Conservation (phyloP, 495 filamentous ascomycete species). For the Penicillium ucsense region DNA sequence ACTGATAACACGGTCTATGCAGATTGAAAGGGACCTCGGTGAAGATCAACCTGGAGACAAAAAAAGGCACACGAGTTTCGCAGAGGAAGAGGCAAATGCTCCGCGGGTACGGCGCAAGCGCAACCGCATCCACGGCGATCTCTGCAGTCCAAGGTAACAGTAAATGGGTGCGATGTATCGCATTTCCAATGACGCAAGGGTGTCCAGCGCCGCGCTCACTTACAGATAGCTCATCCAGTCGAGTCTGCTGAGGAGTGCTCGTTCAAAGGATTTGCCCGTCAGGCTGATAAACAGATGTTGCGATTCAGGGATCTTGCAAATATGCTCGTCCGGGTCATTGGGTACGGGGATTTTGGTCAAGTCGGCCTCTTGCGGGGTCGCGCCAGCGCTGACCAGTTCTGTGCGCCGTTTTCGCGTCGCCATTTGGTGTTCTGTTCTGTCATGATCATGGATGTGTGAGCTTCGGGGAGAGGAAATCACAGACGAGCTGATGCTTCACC, state of each 20-base stretch:
- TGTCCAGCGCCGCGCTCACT: background rate
- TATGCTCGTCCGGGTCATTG: slow-evolving; percentile 33
- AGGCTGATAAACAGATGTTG: slow-evolving; percentile 54
- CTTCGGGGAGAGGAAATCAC: too few relatives aligned
- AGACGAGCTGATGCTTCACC: too few relatives aligned
- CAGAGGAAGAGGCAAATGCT: too few relatives aligned
- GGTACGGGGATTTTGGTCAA: slow-evolving; percentile 22
- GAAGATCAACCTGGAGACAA: too few relatives aligned
- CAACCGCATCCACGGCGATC: too few relatives aligned
- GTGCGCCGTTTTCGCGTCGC: slow-evolving; percentile 54
- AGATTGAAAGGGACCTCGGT: too few relatives aligned
- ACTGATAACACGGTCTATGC: too few relatives aligned
- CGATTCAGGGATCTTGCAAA: slow-evolving; percentile 49
- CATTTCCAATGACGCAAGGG: background rate
- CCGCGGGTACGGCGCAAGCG: too few relatives aligned
- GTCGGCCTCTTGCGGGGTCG: slow-evolving; percentile 8
- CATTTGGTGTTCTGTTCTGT: slow-evolving; percentile 62
- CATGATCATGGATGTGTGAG: too few relatives aligned
- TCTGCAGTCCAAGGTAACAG: background rate
- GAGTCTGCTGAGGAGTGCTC: slow-evolving; percentile 56
- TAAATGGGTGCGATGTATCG: background rate
- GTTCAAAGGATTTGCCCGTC: slow-evolving; percentile 62
- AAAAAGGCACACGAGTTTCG: too few relatives aligned
- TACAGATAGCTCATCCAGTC: slow-evolving; percentile 57
- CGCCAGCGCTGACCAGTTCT: slow-evolving; percentile 14